Conservation (phyloP, 1,284 basidiomycete genomes). For the Naganishia sp. region DNA sequence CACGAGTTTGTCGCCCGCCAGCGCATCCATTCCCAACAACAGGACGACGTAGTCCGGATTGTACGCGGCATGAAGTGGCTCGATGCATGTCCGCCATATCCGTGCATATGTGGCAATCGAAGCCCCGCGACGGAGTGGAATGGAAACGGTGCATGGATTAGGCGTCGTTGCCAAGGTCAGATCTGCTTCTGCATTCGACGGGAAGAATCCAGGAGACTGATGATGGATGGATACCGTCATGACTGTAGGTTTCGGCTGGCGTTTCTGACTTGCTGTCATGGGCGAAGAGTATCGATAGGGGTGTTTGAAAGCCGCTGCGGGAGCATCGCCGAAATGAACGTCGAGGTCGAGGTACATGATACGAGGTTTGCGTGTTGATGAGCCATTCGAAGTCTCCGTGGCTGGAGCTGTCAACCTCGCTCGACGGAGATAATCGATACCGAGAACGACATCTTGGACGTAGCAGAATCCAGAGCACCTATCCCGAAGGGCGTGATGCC, state of each 20-base stretch:
- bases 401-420: constrained; percentile 36
- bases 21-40: constrained; percentile 82
- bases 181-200: constrained; percentile 61
- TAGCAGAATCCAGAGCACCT: constrained; percentile 89
- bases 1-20: constrained; percentile 77
- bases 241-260: constrained; percentile 58
- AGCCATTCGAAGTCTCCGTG: not conserved
- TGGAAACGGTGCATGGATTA: constrained; percentile 72
- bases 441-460: constrained; percentile 83
- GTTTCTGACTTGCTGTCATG: constrained; percentile 10
- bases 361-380: constrained; percentile 56
- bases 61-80: constrained; percentile 65
- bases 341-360: constrained; percentile 91
- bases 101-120: constrained; percentile 63
- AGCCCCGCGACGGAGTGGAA: constrained; percentile 71
- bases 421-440: constrained; percentile 62
- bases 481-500: constrained; percentile 59
- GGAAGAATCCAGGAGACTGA: constrained; percentile 77
- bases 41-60: constrained; percentile 75
- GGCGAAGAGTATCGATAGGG: constrained; percentile 37
- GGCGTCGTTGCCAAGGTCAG: constrained; percentile 59
- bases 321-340: constrained; percentile 81
- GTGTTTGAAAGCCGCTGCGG: constrained; percentile 70
- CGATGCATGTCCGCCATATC: constrained; percentile 64
- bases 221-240: constrained; percentile 85